These are phyloP conservation scores for Pichia sp. DNA, from an alignment of 1,139 yeast genomes.

Conservation along the genomic window DNA sequence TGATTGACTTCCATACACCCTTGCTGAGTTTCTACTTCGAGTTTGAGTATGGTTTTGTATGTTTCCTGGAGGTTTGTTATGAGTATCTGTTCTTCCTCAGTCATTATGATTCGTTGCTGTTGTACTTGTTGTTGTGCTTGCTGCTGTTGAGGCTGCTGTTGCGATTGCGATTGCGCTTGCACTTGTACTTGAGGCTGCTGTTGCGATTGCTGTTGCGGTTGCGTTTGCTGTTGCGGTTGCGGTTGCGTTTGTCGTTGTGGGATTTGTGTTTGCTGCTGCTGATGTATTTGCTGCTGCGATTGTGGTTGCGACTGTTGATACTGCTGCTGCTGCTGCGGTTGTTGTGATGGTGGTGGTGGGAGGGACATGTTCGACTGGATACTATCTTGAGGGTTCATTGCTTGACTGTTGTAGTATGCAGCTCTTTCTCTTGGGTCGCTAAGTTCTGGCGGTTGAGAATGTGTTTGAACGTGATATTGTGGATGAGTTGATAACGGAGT, in stretches of 20 bases:
- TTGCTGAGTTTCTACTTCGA: constrained; percentile 64
- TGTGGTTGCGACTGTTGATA: background rate
- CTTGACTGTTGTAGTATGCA: no score
- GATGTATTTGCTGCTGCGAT: background rate
- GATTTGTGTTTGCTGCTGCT: background rate
- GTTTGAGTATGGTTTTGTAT: constrained; percentile 58
- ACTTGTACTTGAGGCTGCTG: constrained; percentile 1
- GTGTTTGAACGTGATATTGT: no score
- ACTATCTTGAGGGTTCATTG: no score
- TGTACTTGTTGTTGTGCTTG: constrained; percentile 33
- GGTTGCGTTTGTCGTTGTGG: constrained; percentile 37
- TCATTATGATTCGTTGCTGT: constrained; percentile 36
- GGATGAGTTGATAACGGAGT: no score
- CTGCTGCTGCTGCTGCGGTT: background rate
- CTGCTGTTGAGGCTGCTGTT: constrained; percentile 1
- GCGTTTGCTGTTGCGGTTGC: constrained; percentile 64
- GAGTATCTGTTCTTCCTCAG: constrained; percentile 63
- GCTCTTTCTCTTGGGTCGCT: no score
- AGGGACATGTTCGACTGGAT: no score
- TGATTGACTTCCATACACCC: constrained; percentile 51
- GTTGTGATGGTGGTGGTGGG: background rate
- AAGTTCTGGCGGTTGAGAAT: no score
- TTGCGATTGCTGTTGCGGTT: constrained; percentile 29
- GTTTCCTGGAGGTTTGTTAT: constrained; percentile 69
- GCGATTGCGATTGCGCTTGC: constrained; percentile 1